Base-by-base conservation (phyloP, 2,329 filamentous ascomycete genomes). In the Ustulina deusta region DNA sequence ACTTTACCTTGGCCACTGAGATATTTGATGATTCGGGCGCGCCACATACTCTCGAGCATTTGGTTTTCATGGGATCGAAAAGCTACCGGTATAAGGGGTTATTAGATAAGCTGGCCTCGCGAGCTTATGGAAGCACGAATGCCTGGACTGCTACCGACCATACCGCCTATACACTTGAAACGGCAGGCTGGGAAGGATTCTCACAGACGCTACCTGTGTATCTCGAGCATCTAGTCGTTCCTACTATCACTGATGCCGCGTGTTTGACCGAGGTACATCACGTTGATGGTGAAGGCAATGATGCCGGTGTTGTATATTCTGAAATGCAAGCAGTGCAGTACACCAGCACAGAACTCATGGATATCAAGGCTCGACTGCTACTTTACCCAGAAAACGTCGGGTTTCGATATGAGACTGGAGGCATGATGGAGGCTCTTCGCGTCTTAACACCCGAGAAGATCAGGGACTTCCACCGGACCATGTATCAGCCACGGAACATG, bases 261-360 rank as follows among this genome's bases (percentile, higher is more conserved):
- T 97, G 97, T 78, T 91, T 95, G 72, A 99, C 96, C 2, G 96
- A 99, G 79, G 96, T 99, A 1, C 94, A 97, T 82, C 96, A 99
- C 78, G 88, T 99, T 63, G 93, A 99, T 77, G 95, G 93, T 17
- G 89, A 93, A 72, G 96, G 96, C 64, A 92, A 98, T 71, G 96
- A 99, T 85, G 96, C 96, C 48, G 96, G 94, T 70, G 94, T 97
- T 1, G 96, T 99, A 9, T 99, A 99, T 81, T 97, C 95, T 0
- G 96, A 99, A 81, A 99, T 99, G 96, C 96, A 99, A 81, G 96
- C 91, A 27, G 90, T 97, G 1, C 92, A 98, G 77, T 97, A 97
- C 77, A 90, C 89, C 60, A 90, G 92, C 72, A 84, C 86, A 7
- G 93, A 97, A 78, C 88, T 98, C 66, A 97, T 98, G 87, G 93